A percentile compares a stretch with the other conserved stretches of the same genome.
Evolutionary conservation across 805 yeast species (phyloP).

Genomic region (Kazachstania martiniae): DNA sequence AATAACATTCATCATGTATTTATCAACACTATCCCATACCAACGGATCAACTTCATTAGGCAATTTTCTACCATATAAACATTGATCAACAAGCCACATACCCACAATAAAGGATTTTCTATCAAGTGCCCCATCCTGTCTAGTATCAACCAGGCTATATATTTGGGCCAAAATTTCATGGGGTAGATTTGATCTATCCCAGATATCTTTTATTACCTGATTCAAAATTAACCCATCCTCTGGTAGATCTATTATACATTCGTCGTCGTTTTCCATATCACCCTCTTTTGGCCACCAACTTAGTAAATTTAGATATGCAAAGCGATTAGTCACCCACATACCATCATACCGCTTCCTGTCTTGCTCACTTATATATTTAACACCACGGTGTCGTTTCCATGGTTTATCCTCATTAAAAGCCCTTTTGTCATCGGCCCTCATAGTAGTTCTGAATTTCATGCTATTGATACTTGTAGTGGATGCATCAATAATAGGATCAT

Average conservation of each 20-base stretch:
- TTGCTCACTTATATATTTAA: slow-evolving; percentile 39
- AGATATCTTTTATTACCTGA: slow-evolving; percentile 60
- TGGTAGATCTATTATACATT: slow-evolving; percentile 7
- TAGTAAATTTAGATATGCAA: slow-evolving; percentile 39
- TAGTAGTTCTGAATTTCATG: slow-evolving; percentile 18
- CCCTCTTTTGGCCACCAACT: slow-evolving; percentile 21
- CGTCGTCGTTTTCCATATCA: not conserved
- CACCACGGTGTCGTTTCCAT: slow-evolving; percentile 76
- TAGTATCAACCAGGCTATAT: slow-evolving; percentile 61
- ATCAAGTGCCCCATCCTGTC: slow-evolving; percentile 64
- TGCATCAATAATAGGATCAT: too few relatives aligned
- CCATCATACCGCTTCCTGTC: slow-evolving; percentile 90
- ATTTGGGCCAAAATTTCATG: slow-evolving; percentile 49
- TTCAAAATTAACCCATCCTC: slow-evolving; percentile 29
- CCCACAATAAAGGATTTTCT: slow-evolving; percentile 87
- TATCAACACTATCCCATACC: slow-evolving; percentile 70
- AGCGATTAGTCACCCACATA: slow-evolving; percentile 85
- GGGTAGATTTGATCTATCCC: slow-evolving; percentile 71
- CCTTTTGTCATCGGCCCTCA: slow-evolving; percentile 14
- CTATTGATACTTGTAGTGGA: too few relatives aligned
- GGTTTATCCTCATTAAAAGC: slow-evolving; percentile 81
- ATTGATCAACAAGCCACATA: slow-evolving; percentile 95
- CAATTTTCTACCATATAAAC: slow-evolving; percentile 83
- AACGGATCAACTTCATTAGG: slow-evolving; percentile 57
- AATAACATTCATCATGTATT: slow-evolving; percentile 10